phyloP scores from a whole-genome alignment of 345 rosid genomes.

The Eucalyptus brandiana region DNA sequence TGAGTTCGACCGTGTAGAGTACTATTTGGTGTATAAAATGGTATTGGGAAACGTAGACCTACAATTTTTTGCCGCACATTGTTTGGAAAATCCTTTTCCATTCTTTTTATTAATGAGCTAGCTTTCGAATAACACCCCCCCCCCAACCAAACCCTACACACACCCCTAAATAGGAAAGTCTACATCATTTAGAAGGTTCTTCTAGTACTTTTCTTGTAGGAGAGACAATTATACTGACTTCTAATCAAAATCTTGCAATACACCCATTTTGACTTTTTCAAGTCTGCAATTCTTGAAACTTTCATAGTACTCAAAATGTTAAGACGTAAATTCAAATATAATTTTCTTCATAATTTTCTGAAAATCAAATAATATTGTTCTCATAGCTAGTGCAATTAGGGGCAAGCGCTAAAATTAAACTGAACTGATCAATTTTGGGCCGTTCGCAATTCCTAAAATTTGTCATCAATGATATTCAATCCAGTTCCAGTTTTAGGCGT shows the following conservation, averaged over 20 bases:
- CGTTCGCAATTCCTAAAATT: neutral
- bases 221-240: neutral
- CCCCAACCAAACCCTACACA: too few relatives aligned
- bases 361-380: neutral
- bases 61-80: neutral
- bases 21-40: neutral
- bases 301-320: neutral
- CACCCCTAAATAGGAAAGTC: neutral
- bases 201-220: neutral
- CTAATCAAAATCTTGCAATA: neutral
- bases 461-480: neutral
- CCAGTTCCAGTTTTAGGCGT: neutral
- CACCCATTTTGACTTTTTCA: neutral
- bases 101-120: neutral
- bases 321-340: neutral
- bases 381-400: neutral
- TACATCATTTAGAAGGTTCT: neutral
- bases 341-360: neutral
- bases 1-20: neutral
- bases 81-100: neutral
- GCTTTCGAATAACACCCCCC: neutral
- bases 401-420: neutral
- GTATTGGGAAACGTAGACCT: neutral
- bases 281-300: neutral
- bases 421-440: fast-evolving